Percentiles rank a stretch among this genome's conserved stretches.
phyloP scores from a whole-genome alignment of 768 basidiomycete species.

The Pleurotus salmoneostramineus region DNA sequence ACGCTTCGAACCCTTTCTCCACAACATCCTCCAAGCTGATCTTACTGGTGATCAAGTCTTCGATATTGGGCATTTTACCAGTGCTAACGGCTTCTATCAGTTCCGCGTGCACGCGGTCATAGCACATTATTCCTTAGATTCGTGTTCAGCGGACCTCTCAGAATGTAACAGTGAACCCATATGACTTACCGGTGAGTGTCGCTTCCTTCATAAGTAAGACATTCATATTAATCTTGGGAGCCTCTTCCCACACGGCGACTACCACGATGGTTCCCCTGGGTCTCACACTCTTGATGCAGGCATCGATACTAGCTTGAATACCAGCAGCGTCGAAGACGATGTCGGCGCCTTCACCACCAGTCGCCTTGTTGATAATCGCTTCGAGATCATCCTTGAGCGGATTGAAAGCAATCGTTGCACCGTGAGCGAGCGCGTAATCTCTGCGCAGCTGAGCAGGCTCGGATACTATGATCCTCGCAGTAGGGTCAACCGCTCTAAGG shows the following conservation, averaged over 20 bases:
- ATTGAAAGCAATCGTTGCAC: slow-evolving; percentile 33
- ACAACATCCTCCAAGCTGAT: slow-evolving; percentile 39
- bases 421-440: slow-evolving; percentile 28
- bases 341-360: slow-evolving; percentile 32
- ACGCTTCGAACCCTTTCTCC: slow-evolving; percentile 34
- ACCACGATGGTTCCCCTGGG: slow-evolving; percentile 35
- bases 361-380: slow-evolving; percentile 20
- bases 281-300: slow-evolving; percentile 30
- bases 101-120: slow-evolving; percentile 34
- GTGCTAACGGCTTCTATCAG: slow-evolving; percentile 32
- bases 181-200: slow-evolving; percentile 27
- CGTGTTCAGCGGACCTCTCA: not conserved
- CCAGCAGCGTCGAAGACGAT: slow-evolving; percentile 47
- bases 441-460: slow-evolving; percentile 38
- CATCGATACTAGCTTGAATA: slow-evolving; percentile 30
- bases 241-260: slow-evolving; percentile 39
- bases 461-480: slow-evolving; percentile 28
- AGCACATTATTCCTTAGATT: slow-evolving; percentile 28
- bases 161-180: not conserved
- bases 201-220: slow-evolving; percentile 32
- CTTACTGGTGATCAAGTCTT: slow-evolving; percentile 37
- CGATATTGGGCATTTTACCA: slow-evolving; percentile 33
- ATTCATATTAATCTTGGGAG: slow-evolving; percentile 31
- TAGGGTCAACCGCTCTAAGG: slow-evolving; percentile 23
- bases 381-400: slow-evolving; percentile 25